Evolutionary conservation across 331 rosid species (phyloP).

Genomic region (Malus hybrid): DNA sequence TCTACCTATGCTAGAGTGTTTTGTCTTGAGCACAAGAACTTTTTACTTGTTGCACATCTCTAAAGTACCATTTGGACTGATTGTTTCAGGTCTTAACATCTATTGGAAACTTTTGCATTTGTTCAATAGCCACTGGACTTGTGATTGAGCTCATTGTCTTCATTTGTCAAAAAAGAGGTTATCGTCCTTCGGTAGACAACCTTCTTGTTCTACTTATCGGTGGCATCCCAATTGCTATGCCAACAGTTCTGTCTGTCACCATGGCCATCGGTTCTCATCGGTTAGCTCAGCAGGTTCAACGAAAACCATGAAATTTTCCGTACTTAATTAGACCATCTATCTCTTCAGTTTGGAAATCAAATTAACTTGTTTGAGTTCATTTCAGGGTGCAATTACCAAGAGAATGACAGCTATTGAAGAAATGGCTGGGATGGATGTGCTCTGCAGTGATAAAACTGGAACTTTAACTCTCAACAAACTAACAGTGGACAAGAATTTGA

Average conservation of each 20-base stretch:
- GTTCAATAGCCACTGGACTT: slow-evolving; percentile 55
- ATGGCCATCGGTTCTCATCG: slow-evolving; percentile 77
- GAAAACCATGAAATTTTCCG: not conserved
- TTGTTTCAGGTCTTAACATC: slow-evolving; percentile 25
- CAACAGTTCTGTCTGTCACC: slow-evolving; percentile 64
- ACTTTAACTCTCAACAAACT: slow-evolving; percentile 46
- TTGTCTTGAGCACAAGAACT: not conserved
- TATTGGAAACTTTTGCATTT: slow-evolving; percentile 64
- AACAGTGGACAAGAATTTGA: slow-evolving; percentile 23
- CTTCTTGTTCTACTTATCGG: slow-evolving; percentile 65
- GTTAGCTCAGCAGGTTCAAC: slow-evolving; percentile 36
- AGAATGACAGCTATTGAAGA: slow-evolving; percentile 70
- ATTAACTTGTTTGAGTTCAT: not conserved
- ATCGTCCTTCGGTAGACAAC: slow-evolving; percentile 59
- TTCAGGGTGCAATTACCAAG: slow-evolving; percentile 60
- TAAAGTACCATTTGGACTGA: not conserved
- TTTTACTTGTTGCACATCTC: not conserved
- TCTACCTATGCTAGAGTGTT: not conserved
- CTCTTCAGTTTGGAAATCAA: not conserved
- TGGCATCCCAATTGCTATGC: slow-evolving; percentile 74
- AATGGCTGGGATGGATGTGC: slow-evolving; percentile 59
- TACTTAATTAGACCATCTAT: not conserved
- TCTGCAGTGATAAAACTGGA: slow-evolving; percentile 75
- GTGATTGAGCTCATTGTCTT: slow-evolving; percentile 41
- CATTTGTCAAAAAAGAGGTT: not conserved